Evolutionary conservation across 768 basidiomycete genomes (phyloP).

Genomic region (Boletus patriciae): DNA sequence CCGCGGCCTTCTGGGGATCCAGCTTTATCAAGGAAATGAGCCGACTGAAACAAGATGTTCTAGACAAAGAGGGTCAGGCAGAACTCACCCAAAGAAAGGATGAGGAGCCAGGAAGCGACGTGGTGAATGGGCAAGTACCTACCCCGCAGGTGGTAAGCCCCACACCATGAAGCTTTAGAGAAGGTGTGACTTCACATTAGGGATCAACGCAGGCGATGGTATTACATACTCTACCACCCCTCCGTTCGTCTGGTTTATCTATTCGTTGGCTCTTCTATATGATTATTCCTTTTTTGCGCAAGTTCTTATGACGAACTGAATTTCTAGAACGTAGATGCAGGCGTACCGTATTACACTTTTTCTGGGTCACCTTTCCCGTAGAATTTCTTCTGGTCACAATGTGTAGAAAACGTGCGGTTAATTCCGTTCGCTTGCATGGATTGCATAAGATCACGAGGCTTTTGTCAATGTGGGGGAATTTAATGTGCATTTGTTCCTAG

Average conservation of each 20-base stretch:
- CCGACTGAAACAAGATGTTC: slow-evolving; percentile 48
- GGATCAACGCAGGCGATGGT: slow-evolving; percentile 22
- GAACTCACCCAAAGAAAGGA: slow-evolving; percentile 37
- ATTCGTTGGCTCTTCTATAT: slow-evolving; percentile 39
- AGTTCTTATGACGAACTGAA: slow-evolving; percentile 18
- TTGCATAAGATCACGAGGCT: slow-evolving; percentile 9
- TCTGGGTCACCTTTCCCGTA: slow-evolving; percentile 11
- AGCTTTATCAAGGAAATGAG: slow-evolving; percentile 87
- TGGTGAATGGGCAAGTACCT: slow-evolving; percentile 40
- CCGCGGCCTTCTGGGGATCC: slow-evolving; percentile 88
- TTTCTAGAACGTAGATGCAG: slow-evolving; percentile 30
- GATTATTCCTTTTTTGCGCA: slow-evolving; percentile 40
- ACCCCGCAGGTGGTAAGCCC: slow-evolving; percentile 38
- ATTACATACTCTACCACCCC: slow-evolving; percentile 22
- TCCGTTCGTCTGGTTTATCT: slow-evolving; percentile 26
- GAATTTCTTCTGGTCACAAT: slow-evolving; percentile 13
- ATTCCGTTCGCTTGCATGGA: slow-evolving; percentile 12
- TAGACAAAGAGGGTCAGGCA: slow-evolving; percentile 36
- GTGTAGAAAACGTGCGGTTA: slow-evolving; percentile 18
- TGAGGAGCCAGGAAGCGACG: slow-evolving; percentile 38
- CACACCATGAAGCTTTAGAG: slow-evolving; percentile 29
- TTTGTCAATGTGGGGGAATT: slow-evolving; percentile 10
- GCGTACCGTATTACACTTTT: slow-evolving; percentile 10
- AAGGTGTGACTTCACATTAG: slow-evolving; percentile 35
- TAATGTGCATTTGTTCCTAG: slow-evolving; percentile 14